Base-by-base conservation (phyloP, 2,329 filamentous ascomycete species). In the Ceratocystis eucalypticola region DNA sequence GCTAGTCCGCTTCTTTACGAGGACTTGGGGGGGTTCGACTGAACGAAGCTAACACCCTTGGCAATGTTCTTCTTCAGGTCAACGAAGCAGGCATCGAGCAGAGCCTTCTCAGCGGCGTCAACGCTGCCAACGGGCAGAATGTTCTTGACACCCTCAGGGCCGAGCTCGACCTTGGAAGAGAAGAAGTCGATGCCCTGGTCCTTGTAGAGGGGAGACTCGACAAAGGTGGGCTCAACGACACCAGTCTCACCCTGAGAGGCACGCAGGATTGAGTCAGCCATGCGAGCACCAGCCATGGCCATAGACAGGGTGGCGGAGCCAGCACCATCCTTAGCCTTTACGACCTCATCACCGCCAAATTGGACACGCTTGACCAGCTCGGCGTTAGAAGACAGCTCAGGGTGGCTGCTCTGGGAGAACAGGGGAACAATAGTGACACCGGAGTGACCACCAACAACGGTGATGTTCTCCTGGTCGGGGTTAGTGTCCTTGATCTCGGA, bases 301-400 rank as follows among this genome's bases (percentile, higher is more conserved):
- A 99, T 99, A 81, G 91, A 96, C 73, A 97, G 89, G 70, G 93
- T 97, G 76, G 93, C 93, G 72, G 91, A 96, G 73, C 93, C 93
- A 74, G 92, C 91, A 79, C 93, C 94, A 76, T 93, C 92, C 89
- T 97, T 97, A 80, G 93, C 94, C 86, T 96, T 85, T 81, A 97
- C 93, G 72, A 97, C 93, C 87, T 97, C 93, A 77, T 97, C 93
- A 83, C 93, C 93, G 78, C 94, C 93, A 77, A 97, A 97, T 82
- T 97, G 93, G 75, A 97, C 94, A 77, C 94, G 92, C 78, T 92
- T 86, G 80, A 97, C 82, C 74, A 97, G 90, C 69, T 84, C 83
- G 74, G 85, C 81, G 78, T 91, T 82, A 77, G 90, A 88, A 73
- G 84, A 81, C 74, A 97, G 89, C 74, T 89, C 85, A 73, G 87